Evolutionary conservation across 495 filamentous ascomycete species (phyloP).

Genomic region (Filosporella fistucella): DNA sequence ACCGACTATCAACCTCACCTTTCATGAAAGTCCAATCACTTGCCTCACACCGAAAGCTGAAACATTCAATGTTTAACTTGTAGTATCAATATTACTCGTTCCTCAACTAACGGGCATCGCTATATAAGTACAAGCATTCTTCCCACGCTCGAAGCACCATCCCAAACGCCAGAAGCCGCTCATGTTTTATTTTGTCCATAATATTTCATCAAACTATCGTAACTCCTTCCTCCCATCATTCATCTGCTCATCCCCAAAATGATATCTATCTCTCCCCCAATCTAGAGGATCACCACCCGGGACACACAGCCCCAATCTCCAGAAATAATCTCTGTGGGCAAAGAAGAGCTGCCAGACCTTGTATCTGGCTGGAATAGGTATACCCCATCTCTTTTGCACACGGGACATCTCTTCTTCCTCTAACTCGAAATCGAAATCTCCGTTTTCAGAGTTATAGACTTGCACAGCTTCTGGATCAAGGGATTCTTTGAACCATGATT

Average conservation of each 20-base stretch:
- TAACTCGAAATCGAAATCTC: not conserved
- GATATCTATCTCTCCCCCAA: constrained; percentile 46
- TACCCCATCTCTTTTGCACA: constrained; percentile 25
- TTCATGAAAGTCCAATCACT: no score
- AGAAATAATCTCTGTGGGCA: constrained; percentile 95
- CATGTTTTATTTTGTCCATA: no score
- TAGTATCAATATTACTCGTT: no score
- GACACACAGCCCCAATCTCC: constrained; percentile 84
- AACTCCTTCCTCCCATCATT: constrained; percentile 1
- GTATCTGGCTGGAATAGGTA: constrained; percentile 54
- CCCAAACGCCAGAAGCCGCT: no score
- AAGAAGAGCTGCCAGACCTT: constrained; percentile 90
- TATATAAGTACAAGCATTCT: no score
- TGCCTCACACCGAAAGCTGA: no score
- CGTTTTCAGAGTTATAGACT: not conserved
- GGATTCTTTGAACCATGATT: constrained; percentile 9
- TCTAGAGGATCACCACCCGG: constrained; percentile 74
- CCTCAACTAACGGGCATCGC: no score
- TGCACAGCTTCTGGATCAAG: constrained; percentile 2
- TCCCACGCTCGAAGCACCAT: no score
- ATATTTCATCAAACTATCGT: no score
- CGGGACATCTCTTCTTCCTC: constrained; percentile 15
- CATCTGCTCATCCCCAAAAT: constrained; percentile 7
- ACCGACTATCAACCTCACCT: no score
- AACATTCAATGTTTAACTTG: no score